Percentiles rank a stretch among this genome's conserved stretches.
phyloP scores from a whole-genome alignment of 2,329 filamentous ascomycete genomes.

The Boeremia exigua region DNA sequence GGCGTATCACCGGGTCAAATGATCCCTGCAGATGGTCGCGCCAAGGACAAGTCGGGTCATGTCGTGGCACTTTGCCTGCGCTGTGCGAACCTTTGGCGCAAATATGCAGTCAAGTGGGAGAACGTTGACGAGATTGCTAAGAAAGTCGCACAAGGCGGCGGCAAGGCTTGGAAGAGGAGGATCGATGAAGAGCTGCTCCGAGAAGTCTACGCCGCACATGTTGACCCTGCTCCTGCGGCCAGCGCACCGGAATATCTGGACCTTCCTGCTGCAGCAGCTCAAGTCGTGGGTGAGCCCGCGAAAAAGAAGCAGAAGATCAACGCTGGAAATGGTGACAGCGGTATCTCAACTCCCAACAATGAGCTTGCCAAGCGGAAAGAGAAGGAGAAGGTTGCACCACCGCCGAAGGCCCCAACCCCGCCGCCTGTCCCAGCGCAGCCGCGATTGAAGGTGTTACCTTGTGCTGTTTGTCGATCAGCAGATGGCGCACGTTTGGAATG shows the following conservation, averaged over 20 bases:
- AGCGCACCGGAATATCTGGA: constrained; percentile 39
- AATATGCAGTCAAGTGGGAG: constrained; percentile 95
- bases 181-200: constrained; percentile 92
- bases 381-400: constrained; percentile 55
- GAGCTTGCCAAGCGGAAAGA: constrained; percentile 53
- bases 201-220: constrained; percentile 57
- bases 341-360: constrained; percentile 50
- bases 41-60: constrained; percentile 78
- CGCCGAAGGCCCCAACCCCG: constrained; percentile 55
- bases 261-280: constrained; percentile 29
- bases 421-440: constrained; percentile 76
- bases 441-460: constrained; percentile 78
- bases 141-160: constrained; percentile 80
- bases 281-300: constrained; percentile 54
- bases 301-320: constrained; percentile 66
- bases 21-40: constrained; percentile 70
- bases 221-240: constrained; percentile 36
- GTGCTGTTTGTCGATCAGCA: constrained; percentile 79
- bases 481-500: constrained; percentile 71
- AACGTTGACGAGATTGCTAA: constrained; percentile 89
- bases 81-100: constrained; percentile 92
- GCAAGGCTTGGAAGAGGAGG: constrained; percentile 83
- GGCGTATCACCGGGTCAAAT: constrained; percentile 74
- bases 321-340: constrained; percentile 56
- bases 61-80: constrained; percentile 86